Percentiles rank a stretch among this genome's conserved stretches.
Conservation (phyloP, 306 rosid species). For the Castanea mollissima region DNA sequence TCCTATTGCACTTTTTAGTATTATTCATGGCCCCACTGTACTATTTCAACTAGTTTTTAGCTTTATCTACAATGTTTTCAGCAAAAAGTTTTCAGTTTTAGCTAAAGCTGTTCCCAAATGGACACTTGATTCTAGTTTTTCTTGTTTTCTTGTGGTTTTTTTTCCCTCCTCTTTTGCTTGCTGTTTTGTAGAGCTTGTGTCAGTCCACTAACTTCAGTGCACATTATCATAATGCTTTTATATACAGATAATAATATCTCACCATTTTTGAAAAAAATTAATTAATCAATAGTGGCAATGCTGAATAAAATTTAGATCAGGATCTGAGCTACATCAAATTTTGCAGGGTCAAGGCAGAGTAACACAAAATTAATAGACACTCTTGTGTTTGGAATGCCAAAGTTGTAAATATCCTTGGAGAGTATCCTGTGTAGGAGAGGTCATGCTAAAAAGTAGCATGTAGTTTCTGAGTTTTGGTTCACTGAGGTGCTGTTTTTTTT, state of each 20-base stretch:
- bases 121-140: not conserved
- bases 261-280: not conserved
- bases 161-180: not conserved
- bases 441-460: too few relatives aligned
- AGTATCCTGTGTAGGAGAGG: too few relatives aligned
- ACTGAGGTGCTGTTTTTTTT: not conserved
- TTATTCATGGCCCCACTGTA: rapidly evolving
- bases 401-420: too few relatives aligned
- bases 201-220: not conserved
- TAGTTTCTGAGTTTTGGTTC: too few relatives aligned
- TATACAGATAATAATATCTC: not conserved
- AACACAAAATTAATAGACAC: too few relatives aligned
- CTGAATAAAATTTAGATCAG: not conserved
- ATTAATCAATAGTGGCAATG: not conserved
- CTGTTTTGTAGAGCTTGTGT: not conserved
- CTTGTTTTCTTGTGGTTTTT: not conserved
- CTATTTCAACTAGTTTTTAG: too few relatives aligned
- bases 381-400: too few relatives aligned
- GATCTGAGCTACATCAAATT: not conserved
- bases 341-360: too few relatives aligned
- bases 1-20: too few relatives aligned
- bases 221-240: not conserved
- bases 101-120: too few relatives aligned
- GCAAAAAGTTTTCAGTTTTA: too few relatives aligned
- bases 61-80: too few relatives aligned